Evolutionary conservation across 1,139 yeast genomes (phyloP), one percentile per base, ranked within the genome.

Genomic region (Yamadazyma buinensis): DNA sequence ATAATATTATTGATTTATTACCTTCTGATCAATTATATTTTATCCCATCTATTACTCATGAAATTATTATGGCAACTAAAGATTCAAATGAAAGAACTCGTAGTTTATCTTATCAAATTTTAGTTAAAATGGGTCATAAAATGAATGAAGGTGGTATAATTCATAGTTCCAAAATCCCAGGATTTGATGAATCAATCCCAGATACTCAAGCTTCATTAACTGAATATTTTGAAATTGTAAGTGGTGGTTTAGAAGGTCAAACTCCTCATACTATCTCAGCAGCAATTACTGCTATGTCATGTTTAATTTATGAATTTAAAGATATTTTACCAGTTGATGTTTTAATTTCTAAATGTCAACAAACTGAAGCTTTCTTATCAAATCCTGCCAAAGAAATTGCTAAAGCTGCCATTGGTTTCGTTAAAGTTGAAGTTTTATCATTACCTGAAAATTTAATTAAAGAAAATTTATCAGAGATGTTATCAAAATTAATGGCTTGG

Each of bases 261-360:
- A 76, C 94, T 27, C 92, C 95, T 22, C 95, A 90, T 59, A 90
- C 90, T 96, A 84, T 92, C 31, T 85, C 96, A 51, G 97, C 97
- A 13, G 83, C 97, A 12, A 80, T 94, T 46, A 87, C 96, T 7
- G 95, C 96, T 0, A 70, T 92, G 37, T 81, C 95, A 28, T 81
- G 97, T 53, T 67, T 90, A 35, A 73, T 92, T 29, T 92, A 80
- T 57, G 97, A 92, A 59, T 94, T 87, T 65, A 83, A 84, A 50
- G 75, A 75, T 38, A 64, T 67, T 30, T 61, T 84, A 47, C 72
- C 78, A 14, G 48, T 72, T 37, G 75, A 77, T 33, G 67, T 77
- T 15, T 64, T 88, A 34, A 57, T 76, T 44, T 97, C 90, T 54
- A 71, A 92, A 35, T 76, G 88, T 17, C 79, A 87, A n/a, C 87